These are phyloP conservation scores for Pezicula rhizophila DNA, from an alignment of 2,329 filamentous ascomycete species.

Conservation along the genomic window DNA sequence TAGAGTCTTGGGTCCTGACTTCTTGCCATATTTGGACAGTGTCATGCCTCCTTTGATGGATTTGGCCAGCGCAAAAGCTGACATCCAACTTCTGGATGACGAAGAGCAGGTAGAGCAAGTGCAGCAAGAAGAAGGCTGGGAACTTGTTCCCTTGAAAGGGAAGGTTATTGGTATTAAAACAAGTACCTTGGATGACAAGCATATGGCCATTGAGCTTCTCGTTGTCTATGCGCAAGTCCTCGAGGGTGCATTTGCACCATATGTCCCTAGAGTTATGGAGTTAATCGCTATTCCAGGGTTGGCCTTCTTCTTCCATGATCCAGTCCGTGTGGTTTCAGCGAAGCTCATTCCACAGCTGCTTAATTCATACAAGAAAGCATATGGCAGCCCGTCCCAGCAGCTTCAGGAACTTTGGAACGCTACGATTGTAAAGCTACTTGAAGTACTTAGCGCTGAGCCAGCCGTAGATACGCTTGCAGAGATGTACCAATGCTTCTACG, in stretches of 20 bases:
- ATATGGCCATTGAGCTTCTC: conserved; percentile 98
- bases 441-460: conserved; percentile 88
- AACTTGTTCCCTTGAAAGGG: conserved; percentile 91
- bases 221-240: conserved; percentile 95
- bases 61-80: conserved; percentile 88
- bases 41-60: conserved; percentile 93
- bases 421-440: conserved; percentile 84
- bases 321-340: conserved; percentile 88
- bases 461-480: conserved; percentile 94
- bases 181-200: conserved; percentile 94
- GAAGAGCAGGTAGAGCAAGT: conserved; percentile 90
- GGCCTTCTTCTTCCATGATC: conserved; percentile 98
- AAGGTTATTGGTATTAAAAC: conserved; percentile 99
- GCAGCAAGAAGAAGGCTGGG: conserved; percentile 95
- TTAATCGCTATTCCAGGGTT: conserved; percentile 91
- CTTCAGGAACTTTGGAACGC: conserved; percentile 77
- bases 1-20: conserved; percentile 82
- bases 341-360: conserved; percentile 91
- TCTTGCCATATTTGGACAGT: conserved; percentile 83
- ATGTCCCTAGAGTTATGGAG: conserved; percentile 89
- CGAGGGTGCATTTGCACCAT: conserved; percentile 87
- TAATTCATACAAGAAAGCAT: conserved; percentile 88
- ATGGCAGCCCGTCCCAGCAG: conserved; percentile 72
- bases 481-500: conserved; percentile 99
- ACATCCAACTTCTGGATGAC: conserved; percentile 92